phyloP scores from a whole-genome alignment of 2,329 filamentous ascomycete species.

The Trichoderma sp. region DNA sequence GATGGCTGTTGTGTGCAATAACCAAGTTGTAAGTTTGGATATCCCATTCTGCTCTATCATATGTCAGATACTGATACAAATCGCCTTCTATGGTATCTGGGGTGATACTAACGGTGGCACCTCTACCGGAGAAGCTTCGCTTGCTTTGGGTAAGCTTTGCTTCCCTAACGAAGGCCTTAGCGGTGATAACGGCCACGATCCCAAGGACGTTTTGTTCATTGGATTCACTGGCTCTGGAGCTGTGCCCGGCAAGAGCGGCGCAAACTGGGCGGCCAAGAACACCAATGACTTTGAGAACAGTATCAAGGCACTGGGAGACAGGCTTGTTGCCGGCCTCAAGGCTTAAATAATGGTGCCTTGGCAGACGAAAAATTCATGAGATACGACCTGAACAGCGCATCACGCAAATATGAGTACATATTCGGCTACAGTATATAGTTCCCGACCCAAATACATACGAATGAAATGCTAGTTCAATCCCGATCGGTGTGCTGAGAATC shows the following conservation, averaged over 20 bases:
- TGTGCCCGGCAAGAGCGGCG: slow-evolving; percentile 50
- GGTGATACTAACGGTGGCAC: slow-evolving; percentile 57
- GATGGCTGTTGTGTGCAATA: slow-evolving; percentile 23
- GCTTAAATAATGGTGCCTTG: background rate
- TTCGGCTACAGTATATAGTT: background rate
- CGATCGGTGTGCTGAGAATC: background rate
- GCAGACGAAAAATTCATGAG: background rate
- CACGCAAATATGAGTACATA: background rate
- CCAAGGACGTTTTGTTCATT: slow-evolving; percentile 57
- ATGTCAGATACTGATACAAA: background rate
- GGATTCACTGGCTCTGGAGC: slow-evolving; percentile 54
- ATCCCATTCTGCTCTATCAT: too few species aligned
- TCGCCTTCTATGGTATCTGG: slow-evolving; percentile 51
- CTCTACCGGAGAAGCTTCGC: slow-evolving; percentile 50
- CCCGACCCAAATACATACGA: background rate
- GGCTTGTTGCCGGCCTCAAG: slow-evolving; percentile 38
- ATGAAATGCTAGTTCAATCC: background rate
- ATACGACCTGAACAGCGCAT: background rate
- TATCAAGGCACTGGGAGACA: slow-evolving; percentile 48
- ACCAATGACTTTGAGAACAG: slow-evolving; percentile 50
- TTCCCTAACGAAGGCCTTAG: slow-evolving; percentile 49
- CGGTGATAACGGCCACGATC: slow-evolving; percentile 53
- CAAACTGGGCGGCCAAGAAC: slow-evolving; percentile 51
- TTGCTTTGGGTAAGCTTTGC: slow-evolving; percentile 54
- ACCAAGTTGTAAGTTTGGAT: slow-evolving; percentile 17